Evolutionary conservation across 2,329 filamentous ascomycete genomes (phyloP).

Genomic region (Verticillium nubilum): DNA sequence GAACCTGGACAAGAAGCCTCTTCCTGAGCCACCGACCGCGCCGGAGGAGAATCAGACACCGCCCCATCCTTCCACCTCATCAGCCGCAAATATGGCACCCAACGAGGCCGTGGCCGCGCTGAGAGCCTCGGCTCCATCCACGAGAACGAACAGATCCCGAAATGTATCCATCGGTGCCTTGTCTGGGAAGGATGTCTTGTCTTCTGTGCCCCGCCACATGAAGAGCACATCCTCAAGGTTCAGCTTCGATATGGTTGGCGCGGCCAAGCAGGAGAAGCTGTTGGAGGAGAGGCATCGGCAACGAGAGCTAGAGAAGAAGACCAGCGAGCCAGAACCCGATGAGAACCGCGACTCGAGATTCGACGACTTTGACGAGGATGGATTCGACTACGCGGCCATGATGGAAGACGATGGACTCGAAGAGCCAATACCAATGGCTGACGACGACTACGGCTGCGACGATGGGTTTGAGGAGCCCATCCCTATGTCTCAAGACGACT

Average conservation of each 20-base stretch:
- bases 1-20: conserved; percentile 9
- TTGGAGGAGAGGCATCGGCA: conserved; percentile 69
- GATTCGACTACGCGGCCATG: conserved; percentile 57
- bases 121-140: conserved; percentile 24
- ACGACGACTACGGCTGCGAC: conserved; percentile 42
- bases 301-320: conserved; percentile 57
- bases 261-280: conserved; percentile 61
- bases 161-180: conserved; percentile 37
- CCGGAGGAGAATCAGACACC: conserved; percentile 26
- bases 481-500: conserved; percentile 47
- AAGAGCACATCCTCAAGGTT: conserved; percentile 75
- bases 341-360: conserved; percentile 45
- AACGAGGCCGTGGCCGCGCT: conserved; percentile 16
- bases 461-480: conserved; percentile 61
- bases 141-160: conserved; percentile 38
- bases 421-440: conserved; percentile 52
- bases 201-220: conserved; percentile 57
- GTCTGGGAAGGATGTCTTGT: conserved; percentile 38
- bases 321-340: conserved; percentile 26
- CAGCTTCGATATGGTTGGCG: conserved; percentile 74
- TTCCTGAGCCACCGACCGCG: conserved; percentile 25
- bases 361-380: conserved; percentile 58
- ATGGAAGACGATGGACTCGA: conserved; percentile 62
- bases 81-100: conserved; percentile 24
- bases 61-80: conserved; percentile 18